These are phyloP conservation scores for Colletotrichum truncatum DNA, from an alignment of 2,329 filamentous ascomycete species.

Conservation along the genomic window DNA sequence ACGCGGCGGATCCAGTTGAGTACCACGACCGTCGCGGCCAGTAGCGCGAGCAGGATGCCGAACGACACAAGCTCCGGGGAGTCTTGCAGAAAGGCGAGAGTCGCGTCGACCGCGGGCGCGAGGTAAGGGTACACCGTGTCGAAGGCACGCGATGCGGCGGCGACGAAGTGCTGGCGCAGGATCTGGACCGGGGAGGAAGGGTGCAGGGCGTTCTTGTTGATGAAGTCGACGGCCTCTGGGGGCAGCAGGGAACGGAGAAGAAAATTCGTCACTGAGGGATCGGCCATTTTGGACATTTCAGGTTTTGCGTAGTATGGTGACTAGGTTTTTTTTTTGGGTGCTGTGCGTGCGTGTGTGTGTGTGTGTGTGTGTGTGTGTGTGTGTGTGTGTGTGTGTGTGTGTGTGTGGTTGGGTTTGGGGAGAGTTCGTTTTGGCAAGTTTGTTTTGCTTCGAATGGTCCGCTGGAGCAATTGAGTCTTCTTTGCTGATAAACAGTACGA, in stretches of 20 bases:
- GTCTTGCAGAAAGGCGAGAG: slow-evolving; percentile 43
- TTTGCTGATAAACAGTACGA: background rate
- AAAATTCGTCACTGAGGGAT: slow-evolving; percentile 39
- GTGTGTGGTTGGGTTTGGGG: background rate
- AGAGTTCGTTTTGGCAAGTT: too few relatives aligned
- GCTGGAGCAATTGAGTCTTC: too few relatives aligned
- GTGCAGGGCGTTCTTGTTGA: slow-evolving; percentile 58
- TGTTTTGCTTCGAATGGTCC: too few relatives aligned
- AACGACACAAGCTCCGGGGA: slow-evolving; percentile 53
- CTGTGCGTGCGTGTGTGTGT: background rate
- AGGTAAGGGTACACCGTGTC: slow-evolving; percentile 50
- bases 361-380: background rate
- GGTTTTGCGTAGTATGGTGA: too few relatives aligned
- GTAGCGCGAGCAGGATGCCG: slow-evolving; percentile 59
- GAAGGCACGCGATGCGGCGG: slow-evolving; percentile 39
- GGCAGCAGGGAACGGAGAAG: slow-evolving; percentile 53
- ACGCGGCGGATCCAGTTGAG: slow-evolving; percentile 77
- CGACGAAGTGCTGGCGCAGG: slow-evolving; percentile 44
- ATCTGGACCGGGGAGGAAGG: slow-evolving; percentile 55
- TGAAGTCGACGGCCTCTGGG: slow-evolving; percentile 51
- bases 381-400: background rate
- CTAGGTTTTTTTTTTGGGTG: background rate
- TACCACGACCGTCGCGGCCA: slow-evolving; percentile 71
- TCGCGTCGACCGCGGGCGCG: slow-evolving; percentile 52
- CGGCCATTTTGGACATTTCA: slow-evolving; percentile 39